Conservation (phyloP, 305 asterid species). For the Stenogyne calaminthoides region DNA sequence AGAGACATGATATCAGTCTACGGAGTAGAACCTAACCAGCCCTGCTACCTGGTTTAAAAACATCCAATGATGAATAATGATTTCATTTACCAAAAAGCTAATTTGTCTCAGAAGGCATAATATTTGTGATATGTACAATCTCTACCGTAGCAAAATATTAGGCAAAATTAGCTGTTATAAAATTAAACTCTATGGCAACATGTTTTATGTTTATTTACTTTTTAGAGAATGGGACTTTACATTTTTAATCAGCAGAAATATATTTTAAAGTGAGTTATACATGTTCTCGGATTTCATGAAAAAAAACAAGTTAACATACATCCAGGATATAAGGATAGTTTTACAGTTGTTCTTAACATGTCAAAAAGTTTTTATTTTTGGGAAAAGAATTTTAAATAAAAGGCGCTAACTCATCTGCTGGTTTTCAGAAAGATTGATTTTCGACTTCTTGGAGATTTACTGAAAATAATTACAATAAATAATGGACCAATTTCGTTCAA, state of each 20-base stretch:
- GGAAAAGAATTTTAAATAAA: background rate
- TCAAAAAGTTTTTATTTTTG: background rate
- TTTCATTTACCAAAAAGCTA: slow-evolving; percentile 5
- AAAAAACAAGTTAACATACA: background rate
- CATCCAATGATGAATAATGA: slow-evolving; percentile 18
- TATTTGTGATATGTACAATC: background rate
- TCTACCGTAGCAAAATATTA: background rate
- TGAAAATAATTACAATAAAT: background rate
- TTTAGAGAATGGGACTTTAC: background rate
- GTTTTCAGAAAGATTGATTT: background rate
- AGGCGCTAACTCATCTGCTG: background rate
- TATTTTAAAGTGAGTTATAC: background rate
- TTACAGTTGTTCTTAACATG: background rate
- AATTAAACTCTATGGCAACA: slow-evolving; percentile 1
- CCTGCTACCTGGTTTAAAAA: slow-evolving; percentile 82
- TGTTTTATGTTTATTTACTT: background rate
- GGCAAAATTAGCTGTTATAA: background rate
- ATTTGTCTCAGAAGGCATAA: slow-evolving; percentile 17
- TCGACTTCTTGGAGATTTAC: background rate
- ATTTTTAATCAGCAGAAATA: background rate
- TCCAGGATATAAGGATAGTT: background rate
- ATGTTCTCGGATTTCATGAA: background rate
- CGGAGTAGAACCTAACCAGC: slow-evolving; percentile 84
- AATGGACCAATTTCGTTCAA: background rate
- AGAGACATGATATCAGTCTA: slow-evolving; percentile 82